phyloP scores from a whole-genome alignment of 345 rosid genomes.

The Boechera divaricarpa region DNA sequence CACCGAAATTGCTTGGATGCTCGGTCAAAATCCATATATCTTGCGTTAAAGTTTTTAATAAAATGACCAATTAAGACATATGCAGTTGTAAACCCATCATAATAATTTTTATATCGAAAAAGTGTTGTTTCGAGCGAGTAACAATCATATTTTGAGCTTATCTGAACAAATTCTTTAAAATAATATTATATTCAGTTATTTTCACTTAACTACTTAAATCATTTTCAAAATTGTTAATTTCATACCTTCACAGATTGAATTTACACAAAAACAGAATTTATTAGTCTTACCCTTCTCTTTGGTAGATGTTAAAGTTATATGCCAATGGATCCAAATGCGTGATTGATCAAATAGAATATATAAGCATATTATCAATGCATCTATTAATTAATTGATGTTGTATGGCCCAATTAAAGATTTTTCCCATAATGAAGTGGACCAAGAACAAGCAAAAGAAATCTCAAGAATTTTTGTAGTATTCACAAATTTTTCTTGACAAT shows the following conservation, averaged over 20 bases:
- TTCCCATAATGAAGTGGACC: conserved; percentile 47
- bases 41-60: neutral
- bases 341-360: conserved; percentile 21
- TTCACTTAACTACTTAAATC: neutral
- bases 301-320: conserved; percentile 15
- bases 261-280: neutral
- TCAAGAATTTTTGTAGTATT: conserved; percentile 37
- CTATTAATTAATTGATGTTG: conserved; percentile 8
- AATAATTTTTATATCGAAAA: neutral
- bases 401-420: conserved; percentile 35
- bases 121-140: neutral
- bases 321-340: conserved; percentile 15
- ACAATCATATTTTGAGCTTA: neutral
- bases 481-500: conserved; percentile 40
- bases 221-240: neutral
- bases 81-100: neutral
- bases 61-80: neutral
- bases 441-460: conserved; percentile 37
- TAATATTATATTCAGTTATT: neutral
- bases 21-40: neutral
- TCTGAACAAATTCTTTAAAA: neutral
- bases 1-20: neutral
- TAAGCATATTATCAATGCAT: neutral
- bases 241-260: neutral
- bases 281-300: neutral